Conservation (phyloP, 306 rosid species). For the Rosa lucieae region DNA sequence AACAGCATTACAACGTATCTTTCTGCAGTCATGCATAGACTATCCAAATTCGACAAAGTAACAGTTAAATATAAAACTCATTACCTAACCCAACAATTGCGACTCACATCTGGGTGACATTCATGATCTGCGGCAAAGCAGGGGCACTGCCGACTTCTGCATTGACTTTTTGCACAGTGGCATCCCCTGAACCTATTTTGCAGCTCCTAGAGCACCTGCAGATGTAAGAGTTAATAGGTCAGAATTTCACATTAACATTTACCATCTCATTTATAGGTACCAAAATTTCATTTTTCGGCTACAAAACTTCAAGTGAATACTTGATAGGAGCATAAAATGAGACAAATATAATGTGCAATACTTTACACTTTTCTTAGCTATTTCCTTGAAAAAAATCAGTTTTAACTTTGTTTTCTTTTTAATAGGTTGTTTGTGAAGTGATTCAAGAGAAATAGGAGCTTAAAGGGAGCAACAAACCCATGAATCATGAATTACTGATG, state of each 20-base stretch:
- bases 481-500: too few species aligned
- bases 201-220: conserved; percentile 80
- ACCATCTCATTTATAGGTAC: background rate
- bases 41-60: background rate
- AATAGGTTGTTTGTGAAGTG: too few species aligned
- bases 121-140: conserved; percentile 90
- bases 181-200: conserved; percentile 87
- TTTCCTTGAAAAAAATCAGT: too few species aligned
- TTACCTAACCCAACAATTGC: conserved; percentile 94
- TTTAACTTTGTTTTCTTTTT: too few species aligned
- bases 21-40: background rate
- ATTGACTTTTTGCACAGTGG: conserved; percentile 78
- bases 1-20: background rate
- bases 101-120: conserved; percentile 93
- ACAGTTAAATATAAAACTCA: conserved; percentile 9
- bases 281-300: background rate
- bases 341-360: too few species aligned
- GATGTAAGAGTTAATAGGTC: background rate
- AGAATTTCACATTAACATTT: background rate
- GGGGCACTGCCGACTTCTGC: conserved; percentile 87
- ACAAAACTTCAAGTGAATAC: background rate
- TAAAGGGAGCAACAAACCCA: too few species aligned
- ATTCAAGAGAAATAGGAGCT: too few species aligned
- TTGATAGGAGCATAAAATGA: too few species aligned
- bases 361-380: too few species aligned